Evolutionary conservation across 768 basidiomycete species (phyloP).

Genomic region (Suillus weaverae): DNA sequence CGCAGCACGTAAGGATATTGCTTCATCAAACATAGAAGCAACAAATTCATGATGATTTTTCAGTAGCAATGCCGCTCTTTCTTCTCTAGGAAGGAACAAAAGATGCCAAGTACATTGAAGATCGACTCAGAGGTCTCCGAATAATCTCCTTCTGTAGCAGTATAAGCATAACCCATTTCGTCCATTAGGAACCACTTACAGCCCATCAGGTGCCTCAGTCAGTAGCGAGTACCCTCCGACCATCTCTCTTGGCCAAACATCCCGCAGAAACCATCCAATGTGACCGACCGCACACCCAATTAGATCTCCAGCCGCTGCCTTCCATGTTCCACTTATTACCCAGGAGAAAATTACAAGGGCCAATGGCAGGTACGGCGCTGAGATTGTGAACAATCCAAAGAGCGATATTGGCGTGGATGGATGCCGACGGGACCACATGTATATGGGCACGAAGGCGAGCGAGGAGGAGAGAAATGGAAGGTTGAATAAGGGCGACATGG

Average conservation of each 20-base stretch:
- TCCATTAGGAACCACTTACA: conserved; percentile 52
- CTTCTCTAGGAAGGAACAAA: background rate
- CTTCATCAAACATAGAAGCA: background rate
- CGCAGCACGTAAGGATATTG: background rate
- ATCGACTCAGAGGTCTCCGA: conserved; percentile 49
- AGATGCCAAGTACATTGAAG: background rate
- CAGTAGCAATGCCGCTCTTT: background rate
- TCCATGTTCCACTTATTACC: conserved; percentile 81
- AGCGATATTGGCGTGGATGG: conserved; percentile 94
- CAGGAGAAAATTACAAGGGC: conserved; percentile 88
- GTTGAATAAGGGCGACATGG: conserved; percentile 83
- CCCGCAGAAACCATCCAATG: conserved; percentile 79
- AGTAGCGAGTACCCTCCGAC: conserved; percentile 69
- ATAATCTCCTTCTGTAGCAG: conserved; percentile 56
- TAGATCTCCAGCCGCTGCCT: conserved; percentile 78
- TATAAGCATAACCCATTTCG: conserved; percentile 2
- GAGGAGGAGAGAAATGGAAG: conserved; percentile 93
- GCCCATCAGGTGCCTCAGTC: conserved; percentile 64
- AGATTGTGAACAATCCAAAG: conserved; percentile 92
- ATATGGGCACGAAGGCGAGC: conserved; percentile 93
- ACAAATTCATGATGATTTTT: background rate
- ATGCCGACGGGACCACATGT: conserved; percentile 95
- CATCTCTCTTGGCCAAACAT: conserved; percentile 90
- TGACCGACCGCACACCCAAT: conserved; percentile 88
- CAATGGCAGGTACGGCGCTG: conserved; percentile 91